These are phyloP conservation scores for Schizophyllum amplum DNA, from an alignment of 1,284 basidiomycete species.

Conservation along the genomic window DNA sequence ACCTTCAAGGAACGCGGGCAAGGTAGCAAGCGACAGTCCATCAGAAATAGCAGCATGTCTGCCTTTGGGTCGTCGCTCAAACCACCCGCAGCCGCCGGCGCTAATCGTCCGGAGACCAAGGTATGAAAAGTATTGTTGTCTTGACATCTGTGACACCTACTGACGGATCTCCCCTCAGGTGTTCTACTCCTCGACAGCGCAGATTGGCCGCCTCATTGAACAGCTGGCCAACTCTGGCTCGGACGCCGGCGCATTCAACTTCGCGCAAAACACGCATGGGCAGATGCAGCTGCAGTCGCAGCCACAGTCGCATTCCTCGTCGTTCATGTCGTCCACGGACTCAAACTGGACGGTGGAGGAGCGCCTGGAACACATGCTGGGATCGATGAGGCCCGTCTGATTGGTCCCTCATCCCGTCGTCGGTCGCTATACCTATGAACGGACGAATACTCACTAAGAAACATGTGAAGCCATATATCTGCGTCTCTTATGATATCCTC, in stretches of 20 bases:
- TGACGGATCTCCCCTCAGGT: slow-evolving; percentile 38
- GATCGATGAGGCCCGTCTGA: slow-evolving; percentile 37
- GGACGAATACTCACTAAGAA: slow-evolving; percentile 4
- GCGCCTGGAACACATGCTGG: slow-evolving; percentile 66
- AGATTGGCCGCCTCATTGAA: slow-evolving; percentile 76
- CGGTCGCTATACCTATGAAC: slow-evolving; percentile 11
- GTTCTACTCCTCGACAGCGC: slow-evolving; percentile 68
- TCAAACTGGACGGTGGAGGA: slow-evolving; percentile 67
- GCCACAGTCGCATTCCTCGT: slow-evolving; percentile 27
- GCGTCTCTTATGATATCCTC: background rate
- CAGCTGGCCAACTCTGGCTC: slow-evolving; percentile 60
- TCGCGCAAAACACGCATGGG: slow-evolving; percentile 31
- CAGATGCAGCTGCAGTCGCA: too few relatives aligned
- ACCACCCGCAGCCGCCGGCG: slow-evolving; percentile 25
- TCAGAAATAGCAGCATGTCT: background rate
- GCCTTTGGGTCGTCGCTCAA: slow-evolving; percentile 28
- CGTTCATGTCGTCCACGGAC: slow-evolving; percentile 57
- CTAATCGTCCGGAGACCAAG: slow-evolving; percentile 71
- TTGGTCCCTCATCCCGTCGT: slow-evolving; percentile 10
- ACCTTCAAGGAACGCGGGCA: slow-evolving; percentile 61
- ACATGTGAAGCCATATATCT: background rate
- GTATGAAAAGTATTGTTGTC: too few relatives aligned
- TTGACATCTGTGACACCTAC: slow-evolving; percentile 8
- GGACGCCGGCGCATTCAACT: slow-evolving; percentile 77
- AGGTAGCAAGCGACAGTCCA: slow-evolving; percentile 38